Base-by-base conservation (phyloP, 306 rosid genomes). In the Rosa persica region DNA sequence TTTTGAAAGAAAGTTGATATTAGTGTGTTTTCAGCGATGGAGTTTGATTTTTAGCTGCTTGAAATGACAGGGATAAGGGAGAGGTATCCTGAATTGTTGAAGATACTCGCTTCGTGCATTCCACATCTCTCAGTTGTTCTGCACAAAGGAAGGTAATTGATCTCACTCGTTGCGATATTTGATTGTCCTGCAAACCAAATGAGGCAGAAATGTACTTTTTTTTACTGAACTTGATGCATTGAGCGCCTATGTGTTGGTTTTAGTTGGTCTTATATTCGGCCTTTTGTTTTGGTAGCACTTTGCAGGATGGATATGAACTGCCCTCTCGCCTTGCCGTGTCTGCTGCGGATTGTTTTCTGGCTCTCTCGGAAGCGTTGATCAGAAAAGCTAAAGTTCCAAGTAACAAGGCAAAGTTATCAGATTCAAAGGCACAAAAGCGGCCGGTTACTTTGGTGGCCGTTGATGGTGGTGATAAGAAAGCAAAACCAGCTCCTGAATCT, bases 251-350 rank as follows among this genome's bases (percentile, higher is more conserved):
- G 7, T 52, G 5, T 40, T 57, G 17, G 6, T 74, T 75, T 55
- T 36, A 49, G 61, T 66, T 58, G 11, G 67, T 81, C 57, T 16
- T n/a, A 5, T 38, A 5, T 49, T 83, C 64, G 66, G 73, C 62
- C 12, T 81, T 61, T 67, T 61, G 81, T 77, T 76, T 73, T 75
- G 78, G 82, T 86, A 94, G 98, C 87, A 82, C 76, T 62, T 76
- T 85, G 86, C 93, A 87, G 89, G 97, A 87, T 78, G 97, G 97
- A 72, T 92, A 86, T 87, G 97, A 94, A 84, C 82, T 94, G 74
- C 98, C 98, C 51, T 87, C 98, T 69, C 97, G 98, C 77, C 97
- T 94, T 66, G 88, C 92, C 25, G 89, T 92, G 73, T 89, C 91
- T 62, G 97, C 97, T 5, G 93, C 95, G 62, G 98, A 94, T 86